A percentile compares a stretch with the other conserved stretches of the same genome.
Conservation (phyloP, 164 flowering plant genomes). For the Malania oleifera region DNA sequence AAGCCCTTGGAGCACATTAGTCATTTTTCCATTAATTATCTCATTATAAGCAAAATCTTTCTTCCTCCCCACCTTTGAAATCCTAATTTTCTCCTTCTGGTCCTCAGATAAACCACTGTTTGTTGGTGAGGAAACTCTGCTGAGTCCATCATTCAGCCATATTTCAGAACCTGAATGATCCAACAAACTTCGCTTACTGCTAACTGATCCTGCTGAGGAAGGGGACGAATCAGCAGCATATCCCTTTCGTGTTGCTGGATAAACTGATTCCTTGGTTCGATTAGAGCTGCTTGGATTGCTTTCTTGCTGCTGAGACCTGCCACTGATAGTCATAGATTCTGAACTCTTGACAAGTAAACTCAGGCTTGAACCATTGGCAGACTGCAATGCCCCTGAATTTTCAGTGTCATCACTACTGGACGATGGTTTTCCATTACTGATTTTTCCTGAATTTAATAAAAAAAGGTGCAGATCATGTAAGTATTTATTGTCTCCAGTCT, state of each 20-base stretch:
- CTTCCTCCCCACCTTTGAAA: constrained; percentile 36
- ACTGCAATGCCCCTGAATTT: background rate
- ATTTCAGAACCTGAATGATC: background rate
- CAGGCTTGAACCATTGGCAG: background rate
- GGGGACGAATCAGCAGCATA: constrained; percentile 3
- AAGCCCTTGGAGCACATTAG: constrained; percentile 48
- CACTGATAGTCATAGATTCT: background rate
- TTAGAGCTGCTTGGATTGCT: background rate
- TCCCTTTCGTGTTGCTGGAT: background rate
- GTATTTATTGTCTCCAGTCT: no score
- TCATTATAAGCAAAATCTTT: constrained; percentile 37
- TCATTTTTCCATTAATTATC: constrained; percentile 27
- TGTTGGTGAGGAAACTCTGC: constrained; percentile 2
- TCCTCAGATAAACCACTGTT: constrained; percentile 13
- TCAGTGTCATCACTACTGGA: background rate
- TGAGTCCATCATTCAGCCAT: constrained; percentile 13
- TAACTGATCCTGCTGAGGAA: background rate
- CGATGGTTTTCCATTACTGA: background rate
- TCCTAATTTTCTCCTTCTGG: constrained; percentile 19
- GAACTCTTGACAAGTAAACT: background rate
- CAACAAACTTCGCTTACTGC: background rate
- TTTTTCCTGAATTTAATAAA: background rate
- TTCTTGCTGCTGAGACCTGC: background rate
- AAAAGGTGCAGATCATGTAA: background rate
- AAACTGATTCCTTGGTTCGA: constrained; percentile 3